Base-by-base conservation (phyloP, 495 filamentous ascomycete species). In the Platismatia glauca region DNA sequence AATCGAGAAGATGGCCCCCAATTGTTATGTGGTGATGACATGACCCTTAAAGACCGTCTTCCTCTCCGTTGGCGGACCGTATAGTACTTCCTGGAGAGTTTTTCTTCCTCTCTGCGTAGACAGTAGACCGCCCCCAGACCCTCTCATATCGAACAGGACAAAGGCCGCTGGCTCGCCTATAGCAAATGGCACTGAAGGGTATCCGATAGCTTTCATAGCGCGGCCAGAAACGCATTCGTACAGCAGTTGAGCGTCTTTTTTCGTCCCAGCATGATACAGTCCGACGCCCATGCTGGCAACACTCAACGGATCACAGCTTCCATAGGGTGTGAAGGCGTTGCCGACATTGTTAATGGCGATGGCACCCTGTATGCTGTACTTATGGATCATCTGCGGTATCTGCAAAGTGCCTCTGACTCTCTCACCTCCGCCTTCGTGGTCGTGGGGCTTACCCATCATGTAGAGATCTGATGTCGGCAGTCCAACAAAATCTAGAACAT, bases 261-360 rank as follows among this genome's bases (percentile, higher is more conserved):
- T 75, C 7, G 81, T 85, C 0, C 86, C 88, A 4, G 83, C 82
- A 57, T 89, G 85, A 66, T 90, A 91, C 5, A 89, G 61, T 0
- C 84, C 86, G 7, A 90, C 86, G 8, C 82, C 80, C 53, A 85
- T 68, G 53, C 81, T 84, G 44, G 86, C 86, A 55, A 89, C 67
- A 22, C 75, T 74, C 59, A 91, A 64, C 2, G 88, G 87, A 72
- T 90, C 89, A n/a, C 79, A 82, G n/a, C 74, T 82, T 0, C 87
- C 88, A 65, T 86, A 84, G 0, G 87, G 89, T 13, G 89, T 89
- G 66, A 91, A 90, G 0, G 87, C 84, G 71, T 91, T 90, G 3
- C 87, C 87, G 22, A 90, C 82, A 64, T 91, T 91, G 65, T 90
- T 89, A n/a, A 90, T 78, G 1, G 85, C 82, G 3, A 90, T 77